phyloP scores from a whole-genome alignment of 371 early-diverging fungal species.

The Mycotypha africana region DNA sequence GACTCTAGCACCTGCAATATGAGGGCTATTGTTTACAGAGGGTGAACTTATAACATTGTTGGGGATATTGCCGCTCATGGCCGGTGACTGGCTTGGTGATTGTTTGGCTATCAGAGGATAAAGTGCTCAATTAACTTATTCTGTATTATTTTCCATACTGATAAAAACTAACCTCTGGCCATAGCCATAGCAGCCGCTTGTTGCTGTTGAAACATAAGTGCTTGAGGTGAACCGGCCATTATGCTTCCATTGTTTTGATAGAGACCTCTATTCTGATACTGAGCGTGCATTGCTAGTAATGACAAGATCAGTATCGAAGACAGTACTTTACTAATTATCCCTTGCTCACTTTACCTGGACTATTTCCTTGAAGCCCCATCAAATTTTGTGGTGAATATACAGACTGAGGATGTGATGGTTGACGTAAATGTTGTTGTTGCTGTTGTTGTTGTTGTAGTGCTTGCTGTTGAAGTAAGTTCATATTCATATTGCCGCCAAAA shows the following conservation, averaged over 20 bases:
- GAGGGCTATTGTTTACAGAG: constrained; percentile 28
- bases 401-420: constrained; percentile 13
- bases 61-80: no score
- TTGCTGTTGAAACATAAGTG: constrained; percentile 32
- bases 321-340: background rate
- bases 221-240: constrained; percentile 33
- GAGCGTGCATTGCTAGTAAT: constrained; percentile 16
- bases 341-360: constrained; percentile 6
- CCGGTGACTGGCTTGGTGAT: constrained; percentile 43
- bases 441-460: constrained; percentile 4
- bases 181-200: constrained; percentile 26
- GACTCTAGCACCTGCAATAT: constrained; percentile 20
- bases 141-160: background rate
- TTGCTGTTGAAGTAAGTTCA: constrained; percentile 5
- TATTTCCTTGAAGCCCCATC: constrained; percentile 11
- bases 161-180: constrained; percentile 22
- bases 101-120: constrained; percentile 24
- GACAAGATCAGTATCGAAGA: background rate
- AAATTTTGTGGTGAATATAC: constrained; percentile 26
- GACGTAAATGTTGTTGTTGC: constrained; percentile 14
- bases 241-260: constrained; percentile 19
- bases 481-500: constrained; percentile 10
- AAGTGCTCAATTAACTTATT: no score
- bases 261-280: constrained; percentile 28
- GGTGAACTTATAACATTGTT: constrained; percentile 28